A percentile compares a stretch with the other conserved stretches of the same genome.
These are phyloP conservation scores for Stephania yunnanensis DNA, from an alignment of 164 flowering plant species.

Conservation along the genomic window DNA sequence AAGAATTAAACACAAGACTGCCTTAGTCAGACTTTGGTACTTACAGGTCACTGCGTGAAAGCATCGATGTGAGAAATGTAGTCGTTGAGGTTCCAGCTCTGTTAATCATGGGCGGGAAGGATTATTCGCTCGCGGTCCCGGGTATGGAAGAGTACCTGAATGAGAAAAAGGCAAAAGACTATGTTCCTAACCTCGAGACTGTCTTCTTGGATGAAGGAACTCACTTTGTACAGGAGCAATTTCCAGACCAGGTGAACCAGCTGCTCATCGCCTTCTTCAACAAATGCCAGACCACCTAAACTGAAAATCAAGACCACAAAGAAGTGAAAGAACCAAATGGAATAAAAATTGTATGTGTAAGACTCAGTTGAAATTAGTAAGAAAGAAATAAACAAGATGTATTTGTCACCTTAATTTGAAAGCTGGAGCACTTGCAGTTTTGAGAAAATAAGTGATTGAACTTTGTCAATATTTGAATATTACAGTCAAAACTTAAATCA, in stretches of 20 bases:
- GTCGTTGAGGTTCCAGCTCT: constrained; percentile 37
- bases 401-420: too few species aligned
- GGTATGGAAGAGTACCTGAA: constrained; percentile 46
- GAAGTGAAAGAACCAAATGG: not conserved
- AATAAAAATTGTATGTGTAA: not conserved
- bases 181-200: constrained; percentile 39
- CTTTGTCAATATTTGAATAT: too few species aligned
- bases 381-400: not conserved
- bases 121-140: constrained; percentile 39
- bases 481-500: too few species aligned
- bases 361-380: not conserved
- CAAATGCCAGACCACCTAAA: not conserved
- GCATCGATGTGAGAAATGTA: constrained; percentile 19
- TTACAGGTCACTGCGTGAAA: constrained; percentile 25
- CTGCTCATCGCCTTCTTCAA: constrained; percentile 36
- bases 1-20: too few species aligned
- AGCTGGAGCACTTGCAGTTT: too few species aligned
- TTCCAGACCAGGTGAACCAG: constrained; percentile 46
- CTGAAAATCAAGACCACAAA: not conserved
- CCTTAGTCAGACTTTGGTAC: not conserved
- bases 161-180: constrained; percentile 30
- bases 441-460: too few species aligned
- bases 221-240: constrained; percentile 55
- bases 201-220: constrained; percentile 41
- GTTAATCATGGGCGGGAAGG: constrained; percentile 58